Base-by-base conservation (phyloP, 108 stramenopile genomes). In the Nitzschia sp. region DNA sequence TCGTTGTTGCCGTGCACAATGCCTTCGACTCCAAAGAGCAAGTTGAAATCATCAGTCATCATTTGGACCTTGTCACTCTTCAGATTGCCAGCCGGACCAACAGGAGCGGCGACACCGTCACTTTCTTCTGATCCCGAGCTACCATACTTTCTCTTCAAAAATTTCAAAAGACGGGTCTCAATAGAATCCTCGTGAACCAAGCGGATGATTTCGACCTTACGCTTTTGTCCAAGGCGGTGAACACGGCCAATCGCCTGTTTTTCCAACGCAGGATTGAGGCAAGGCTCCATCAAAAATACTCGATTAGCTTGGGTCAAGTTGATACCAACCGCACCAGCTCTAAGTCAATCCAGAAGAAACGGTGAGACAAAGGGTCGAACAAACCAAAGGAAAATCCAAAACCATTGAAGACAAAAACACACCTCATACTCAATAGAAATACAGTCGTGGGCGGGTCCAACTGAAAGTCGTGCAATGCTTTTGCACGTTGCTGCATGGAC, bases 221-320 rank as follows among this genome's bases (percentile, higher is more conserved):
- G 57, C 54, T 76, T 82, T 31, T 85, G 85, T 9, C 85, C 85
- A 42, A 85, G 51, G 13, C 85, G 75, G 56, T 85, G 81, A 11
- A 83, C 75, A 8, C 89, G 72, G 45, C 84, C 83, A 46, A 91
- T 80, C 1, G 86, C 89, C 58, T 91, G 89, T 13, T 36, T 58
- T 54, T 91, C 84, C 36, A 82, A 49, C 0, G 82, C 82, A 0
- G 70, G 75, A 71, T 87, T 87, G 35, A 80, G 45, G 2, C 68
- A 62, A 18, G 89, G 89, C 68, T 91, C 89, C 76, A 91, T 66
- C 15, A 91, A n/a, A 46, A 86, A 78, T 17, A 87, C 78, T 17
- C 82, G 71, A 55, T 80, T 79, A 19, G 89, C 89, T 28, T 74
- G 59, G 1, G 85, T 87, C 31, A 91, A 60, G 36, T 83, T 87